Percentiles rank a stretch among this genome's conserved stretches.
Conservation (phyloP, 1,284 basidiomycete genomes). For the Moniliella sp. region DNA sequence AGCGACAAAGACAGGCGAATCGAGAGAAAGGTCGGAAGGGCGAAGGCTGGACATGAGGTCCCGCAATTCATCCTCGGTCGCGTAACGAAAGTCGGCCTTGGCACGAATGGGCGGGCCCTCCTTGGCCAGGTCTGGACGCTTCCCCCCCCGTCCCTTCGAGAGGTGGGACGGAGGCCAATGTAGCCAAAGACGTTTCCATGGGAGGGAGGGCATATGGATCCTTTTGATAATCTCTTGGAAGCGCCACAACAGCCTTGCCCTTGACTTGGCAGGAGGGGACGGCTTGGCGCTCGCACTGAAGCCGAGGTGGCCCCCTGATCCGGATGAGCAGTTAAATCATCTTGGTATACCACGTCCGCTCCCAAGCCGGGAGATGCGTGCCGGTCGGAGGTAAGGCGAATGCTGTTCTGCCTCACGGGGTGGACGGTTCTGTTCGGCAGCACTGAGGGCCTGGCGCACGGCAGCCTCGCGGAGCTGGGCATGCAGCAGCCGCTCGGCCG, state of each 20-base stretch:
- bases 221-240: conserved; percentile 34
- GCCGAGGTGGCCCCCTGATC: no score
- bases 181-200: conserved; percentile 15
- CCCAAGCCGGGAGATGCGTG: no score
- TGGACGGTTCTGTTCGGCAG: no score
- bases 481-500: conserved; percentile 63
- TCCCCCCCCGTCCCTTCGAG: conserved; percentile 41
- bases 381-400: no score
- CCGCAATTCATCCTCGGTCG: conserved; percentile 27
- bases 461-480: conserved; percentile 82
- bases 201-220: conserved; percentile 29
- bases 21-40: conserved; percentile 27
- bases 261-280: no score
- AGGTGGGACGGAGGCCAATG: conserved; percentile 3
- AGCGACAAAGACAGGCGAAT: conserved; percentile 52
- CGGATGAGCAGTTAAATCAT: no score
- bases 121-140: no score
- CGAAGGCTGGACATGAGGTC: conserved; percentile 21
- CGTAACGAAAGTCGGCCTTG: conserved; percentile 19
- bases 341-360: no score
- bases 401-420: no score
- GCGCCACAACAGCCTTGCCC: no score
- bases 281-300: no score
- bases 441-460: no score
- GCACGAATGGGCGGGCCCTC: conserved; percentile 7